Base-by-base conservation (phyloP, 2,329 filamentous ascomycete genomes). In the Arthroderma uncinatum region DNA sequence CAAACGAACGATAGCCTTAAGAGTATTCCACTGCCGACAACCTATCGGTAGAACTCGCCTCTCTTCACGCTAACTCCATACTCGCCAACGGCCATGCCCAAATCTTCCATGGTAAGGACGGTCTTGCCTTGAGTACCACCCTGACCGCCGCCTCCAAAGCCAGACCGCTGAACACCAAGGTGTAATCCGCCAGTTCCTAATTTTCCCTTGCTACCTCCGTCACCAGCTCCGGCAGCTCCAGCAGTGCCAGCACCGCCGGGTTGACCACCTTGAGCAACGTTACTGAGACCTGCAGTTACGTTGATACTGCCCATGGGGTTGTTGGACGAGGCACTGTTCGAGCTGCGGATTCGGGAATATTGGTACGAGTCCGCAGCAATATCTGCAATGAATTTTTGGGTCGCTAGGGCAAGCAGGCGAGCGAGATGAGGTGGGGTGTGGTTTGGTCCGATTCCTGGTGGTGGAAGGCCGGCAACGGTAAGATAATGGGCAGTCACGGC, bases 401-500 rank as follows among this genome's bases (percentile, higher is more conserved):
- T 95, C n/a, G 93, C 93, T 7, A 98, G 86, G 1, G 93, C 92
- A 44, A 98, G 86, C 2, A 98, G 86, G 52, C 92, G 89, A 21
- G 92, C 89, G 28, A 98, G 86, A 58, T 91, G 89, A 19, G 86
- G 86, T 66, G 95, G 75, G 16, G 75, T 78, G 59, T 72, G 89
- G 55, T 90, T 95, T 65, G 93, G 86, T 0, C 89, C 91, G 39
- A 90, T 89, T 4, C 74, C 74, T 40, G 92, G 90, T 1, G 92
- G 92, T 34, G 93, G 91, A 2, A 98, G 87, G 55, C 93, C 93
- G 63, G 92, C 90, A 65, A 94, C 87, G 37, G 92, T 95, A 76
- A 98, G 87, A 76, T 98, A 98, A 79, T 97, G 96, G 71, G 95
- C 86, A 61, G 91, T 97, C 21, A 98, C 93, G 19, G 93, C 93